phyloP scores from a whole-genome alignment of 495 filamentous ascomycete species.

The Oidiodendron maius region DNA sequence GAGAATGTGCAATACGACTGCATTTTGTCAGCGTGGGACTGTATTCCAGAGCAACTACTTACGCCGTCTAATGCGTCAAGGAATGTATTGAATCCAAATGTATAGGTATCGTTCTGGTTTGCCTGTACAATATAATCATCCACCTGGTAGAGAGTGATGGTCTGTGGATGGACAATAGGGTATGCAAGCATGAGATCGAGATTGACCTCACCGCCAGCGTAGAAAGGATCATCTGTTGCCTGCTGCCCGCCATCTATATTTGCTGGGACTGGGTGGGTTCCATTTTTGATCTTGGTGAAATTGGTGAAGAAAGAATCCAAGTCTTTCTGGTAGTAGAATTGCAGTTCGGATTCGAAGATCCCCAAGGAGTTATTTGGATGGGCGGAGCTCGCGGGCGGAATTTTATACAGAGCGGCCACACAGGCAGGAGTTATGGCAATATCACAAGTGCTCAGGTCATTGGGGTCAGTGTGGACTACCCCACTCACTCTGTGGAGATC shows the following conservation, averaged over 20 bases:
- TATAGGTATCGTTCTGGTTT: slow-evolving; percentile 29
- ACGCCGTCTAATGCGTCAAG: slow-evolving; percentile 62
- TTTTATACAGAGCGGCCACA: slow-evolving; percentile 23
- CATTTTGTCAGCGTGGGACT: slow-evolving; percentile 27
- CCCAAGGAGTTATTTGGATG: slow-evolving; percentile 22
- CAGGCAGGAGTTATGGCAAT: slow-evolving; percentile 10
- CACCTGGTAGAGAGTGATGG: slow-evolving; percentile 13
- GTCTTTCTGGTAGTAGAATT: slow-evolving; percentile 43
- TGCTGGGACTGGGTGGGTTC: slow-evolving; percentile 11
- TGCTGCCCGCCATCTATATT: slow-evolving; percentile 15
- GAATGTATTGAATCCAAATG: slow-evolving; percentile 36
- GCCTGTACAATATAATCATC: slow-evolving; percentile 22
- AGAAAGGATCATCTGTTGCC: neutral
- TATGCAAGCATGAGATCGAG: slow-evolving; percentile 12
- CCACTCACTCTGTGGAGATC: too few relatives aligned
- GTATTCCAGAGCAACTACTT: slow-evolving; percentile 19
- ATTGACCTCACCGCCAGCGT: slow-evolving; percentile 10
- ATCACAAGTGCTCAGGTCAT: slow-evolving; percentile 12
- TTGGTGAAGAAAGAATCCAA: slow-evolving; percentile 53
- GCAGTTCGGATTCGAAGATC: slow-evolving; percentile 24
- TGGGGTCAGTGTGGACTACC: neutral
- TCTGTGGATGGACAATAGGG: slow-evolving; percentile 10
- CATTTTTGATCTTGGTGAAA: slow-evolving; percentile 28
- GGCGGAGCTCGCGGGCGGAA: slow-evolving; percentile 2
- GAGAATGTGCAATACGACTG: slow-evolving; percentile 50